Conservation (phyloP, 345 rosid genomes). For the Aquilaria sinensis region DNA sequence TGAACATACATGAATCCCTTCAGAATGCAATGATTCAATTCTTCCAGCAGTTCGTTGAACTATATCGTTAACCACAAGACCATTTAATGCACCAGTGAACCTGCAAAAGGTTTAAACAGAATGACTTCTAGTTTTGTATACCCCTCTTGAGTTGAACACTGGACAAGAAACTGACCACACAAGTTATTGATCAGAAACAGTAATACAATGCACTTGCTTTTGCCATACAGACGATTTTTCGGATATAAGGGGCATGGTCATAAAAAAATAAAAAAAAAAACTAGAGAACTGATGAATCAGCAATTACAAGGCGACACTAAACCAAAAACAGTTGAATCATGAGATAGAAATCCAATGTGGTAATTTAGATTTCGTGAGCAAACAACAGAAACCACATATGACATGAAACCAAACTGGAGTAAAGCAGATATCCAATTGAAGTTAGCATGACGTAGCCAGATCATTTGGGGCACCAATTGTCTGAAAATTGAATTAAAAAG, state of each 20-base stretch:
- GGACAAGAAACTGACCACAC: background rate
- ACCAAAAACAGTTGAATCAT: background rate
- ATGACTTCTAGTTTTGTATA: background rate
- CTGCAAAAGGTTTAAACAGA: conserved; percentile 32
- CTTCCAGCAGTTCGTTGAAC: conserved; percentile 82
- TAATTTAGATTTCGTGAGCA: conserved; percentile 3
- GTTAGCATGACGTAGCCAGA: background rate
- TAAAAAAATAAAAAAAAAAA: conserved; percentile 2
- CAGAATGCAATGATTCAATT: conserved; percentile 89
- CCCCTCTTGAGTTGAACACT: background rate
- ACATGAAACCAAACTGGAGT: background rate
- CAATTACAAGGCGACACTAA: background rate
- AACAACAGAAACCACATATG: background rate
- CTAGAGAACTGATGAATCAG: background rate
- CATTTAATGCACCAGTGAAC: conserved; percentile 71
- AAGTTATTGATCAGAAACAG: background rate
- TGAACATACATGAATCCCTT: conserved; percentile 88
- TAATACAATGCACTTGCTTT: too few relatives aligned
- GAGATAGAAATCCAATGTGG: conserved; percentile 3
- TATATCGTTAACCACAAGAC: conserved; percentile 56
- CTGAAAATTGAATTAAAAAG: conserved; percentile 10
- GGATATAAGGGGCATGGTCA: too few relatives aligned
- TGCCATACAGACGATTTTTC: too few relatives aligned
- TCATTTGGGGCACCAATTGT: background rate
- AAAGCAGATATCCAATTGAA: conserved; percentile 2